Evolutionary conservation across 2,329 filamentous ascomycete genomes (phyloP), one percentile per base, ranked within the genome.

Genomic region (Thermothelomyces thermophilus): DNA sequence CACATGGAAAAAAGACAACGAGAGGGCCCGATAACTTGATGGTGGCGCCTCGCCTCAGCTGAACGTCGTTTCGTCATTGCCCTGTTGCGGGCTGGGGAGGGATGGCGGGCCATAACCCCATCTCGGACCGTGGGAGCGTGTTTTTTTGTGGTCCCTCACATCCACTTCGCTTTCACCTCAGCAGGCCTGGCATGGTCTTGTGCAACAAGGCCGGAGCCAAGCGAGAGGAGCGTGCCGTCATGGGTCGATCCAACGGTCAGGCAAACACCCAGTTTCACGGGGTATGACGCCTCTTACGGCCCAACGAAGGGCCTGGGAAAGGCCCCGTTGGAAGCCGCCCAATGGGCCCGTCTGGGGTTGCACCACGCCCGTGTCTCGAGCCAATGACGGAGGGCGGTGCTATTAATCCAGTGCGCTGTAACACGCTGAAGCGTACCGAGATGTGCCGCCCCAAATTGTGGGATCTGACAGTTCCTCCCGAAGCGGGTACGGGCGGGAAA

Each of bases 391-490:
- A 36, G 16, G 42, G 41, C 48, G 30, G 41, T 35, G 44, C 44
- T 52, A 54, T 54, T 51, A 50, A 22, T 45, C 45, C 28, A 50
- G 24, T n/a, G 49, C 40, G 44, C 45, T 45, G 47, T 51, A 46
- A 41, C 49, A 48, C 47, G 11, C 39, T 48, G 47, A 50, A 46
- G 51, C 47, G 47, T 41, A 41, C 48, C 48, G 40, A 53, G 48
- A 36, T 46, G 43, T 52, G 44, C 45, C 47, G 49, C 48, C 43
- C 31, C 50, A 43, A 50, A 56, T 50, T 53, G 53, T 57, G 56
- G 56, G 49, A 58, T 56, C 54, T 58, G 58, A 58, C 56, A 57
- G 41, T 51, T 56, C 50, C 42, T 49, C 40, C 50, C 37, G 28
- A 44, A 36, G 48, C 51, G 56, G 50, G 54, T 50, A 50, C 50